A percentile compares a stretch with the other conserved stretches of the same genome.
phyloP scores from a whole-genome alignment of 495 filamentous ascomycete genomes.

The Tuber magnatum region DNA sequence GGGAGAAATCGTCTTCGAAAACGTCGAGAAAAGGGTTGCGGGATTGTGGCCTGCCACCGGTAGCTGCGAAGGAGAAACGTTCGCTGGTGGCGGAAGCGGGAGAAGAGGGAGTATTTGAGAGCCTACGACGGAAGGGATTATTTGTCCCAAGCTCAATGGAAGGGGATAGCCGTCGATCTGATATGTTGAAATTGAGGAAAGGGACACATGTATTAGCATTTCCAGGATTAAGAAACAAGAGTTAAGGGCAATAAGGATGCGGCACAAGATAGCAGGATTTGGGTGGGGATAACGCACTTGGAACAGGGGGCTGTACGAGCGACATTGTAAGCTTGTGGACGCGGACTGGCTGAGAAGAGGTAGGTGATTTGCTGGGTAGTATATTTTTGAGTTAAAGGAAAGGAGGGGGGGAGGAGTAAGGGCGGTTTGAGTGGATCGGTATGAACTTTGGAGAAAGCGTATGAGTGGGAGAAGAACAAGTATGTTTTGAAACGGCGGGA shows the following conservation, averaged over 20 bases:
- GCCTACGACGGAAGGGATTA: slow-evolving; percentile 93
- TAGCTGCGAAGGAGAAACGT: slow-evolving; percentile 50
- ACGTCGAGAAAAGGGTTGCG: slow-evolving; percentile 89
- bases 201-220: slow-evolving; percentile 29
- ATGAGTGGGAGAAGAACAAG: not conserved
- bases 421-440: not conserved
- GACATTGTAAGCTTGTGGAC: slow-evolving; percentile 31
- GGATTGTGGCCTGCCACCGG: slow-evolving; percentile 61
- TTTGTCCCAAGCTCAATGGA: slow-evolving; percentile 71
- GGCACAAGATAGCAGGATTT: slow-evolving; percentile 25
- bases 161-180: slow-evolving; percentile 40
- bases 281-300: slow-evolving; percentile 36
- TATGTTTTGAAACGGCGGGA: slow-evolving; percentile 1
- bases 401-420: not conserved
- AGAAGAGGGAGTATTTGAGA: slow-evolving; percentile 52
- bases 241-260: slow-evolving; percentile 21
- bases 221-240: slow-evolving; percentile 12
- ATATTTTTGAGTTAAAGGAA: not conserved
- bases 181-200: slow-evolving; percentile 35
- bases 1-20: slow-evolving; percentile 49
- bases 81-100: slow-evolving; percentile 46
- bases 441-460: not conserved
- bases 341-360: not conserved
- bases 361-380: not conserved
- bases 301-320: slow-evolving; percentile 41